These are phyloP conservation scores for Xenosphaeropsis pyriputrescens DNA, from an alignment of 2,329 filamentous ascomycete species.

Conservation along the genomic window DNA sequence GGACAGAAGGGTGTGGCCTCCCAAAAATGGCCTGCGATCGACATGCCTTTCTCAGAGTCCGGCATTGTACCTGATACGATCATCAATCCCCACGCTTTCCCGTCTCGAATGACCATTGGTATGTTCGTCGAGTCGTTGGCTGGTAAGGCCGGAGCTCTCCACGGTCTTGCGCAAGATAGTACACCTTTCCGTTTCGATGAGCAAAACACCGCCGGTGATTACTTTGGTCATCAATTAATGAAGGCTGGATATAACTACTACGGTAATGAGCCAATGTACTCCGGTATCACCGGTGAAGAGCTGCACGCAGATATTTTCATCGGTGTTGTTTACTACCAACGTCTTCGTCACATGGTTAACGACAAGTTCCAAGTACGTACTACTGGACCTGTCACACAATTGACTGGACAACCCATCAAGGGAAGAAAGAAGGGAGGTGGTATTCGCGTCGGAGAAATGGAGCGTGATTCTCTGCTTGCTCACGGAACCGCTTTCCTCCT, in stretches of 20 bases:
- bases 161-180: conserved; percentile 89
- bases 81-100: conserved; percentile 99
- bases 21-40: conserved; percentile 84
- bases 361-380: conserved; percentile 98
- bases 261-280: conserved; percentile 98
- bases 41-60: conserved; percentile 94
- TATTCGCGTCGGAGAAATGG: conserved; percentile 99
- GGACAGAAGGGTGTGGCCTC: conserved; percentile 96
- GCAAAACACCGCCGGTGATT: conserved; percentile 80
- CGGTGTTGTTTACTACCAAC: conserved; percentile 95
- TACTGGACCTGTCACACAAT: conserved; percentile 77
- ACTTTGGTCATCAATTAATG: conserved; percentile 90
- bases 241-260: conserved; percentile 96
- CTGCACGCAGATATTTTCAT: conserved; percentile 92
- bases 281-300: conserved; percentile 88
- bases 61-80: conserved; percentile 96
- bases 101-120: conserved; percentile 98
- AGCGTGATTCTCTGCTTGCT: conserved; percentile 85
- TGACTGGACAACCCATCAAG: conserved; percentile 94
- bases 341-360: conserved; percentile 98
- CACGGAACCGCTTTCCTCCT: conserved; percentile 92
- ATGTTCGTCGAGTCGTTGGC: conserved; percentile 98
- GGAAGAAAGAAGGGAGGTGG: conserved; percentile 91
- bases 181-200: conserved; percentile 94
- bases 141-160: conserved; percentile 84